Evolutionary conservation across 116 monocot genomes (phyloP).

Genomic region (Posidonia oceanica): DNA sequence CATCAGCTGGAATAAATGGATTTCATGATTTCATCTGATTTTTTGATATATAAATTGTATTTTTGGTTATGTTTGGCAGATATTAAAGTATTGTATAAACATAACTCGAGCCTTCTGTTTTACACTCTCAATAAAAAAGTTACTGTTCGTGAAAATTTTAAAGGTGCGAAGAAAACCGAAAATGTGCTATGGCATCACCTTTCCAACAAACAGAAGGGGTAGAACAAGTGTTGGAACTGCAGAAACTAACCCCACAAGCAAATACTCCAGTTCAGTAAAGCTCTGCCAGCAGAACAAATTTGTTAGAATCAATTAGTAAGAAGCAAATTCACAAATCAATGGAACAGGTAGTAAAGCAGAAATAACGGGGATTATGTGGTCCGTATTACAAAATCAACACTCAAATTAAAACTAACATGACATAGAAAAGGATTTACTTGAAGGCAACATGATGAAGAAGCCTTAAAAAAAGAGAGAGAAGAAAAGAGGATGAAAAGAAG

Average conservation of each 20-base stretch:
- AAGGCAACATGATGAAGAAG: too few relatives aligned
- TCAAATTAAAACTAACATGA: too few relatives aligned
- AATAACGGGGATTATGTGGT: not conserved
- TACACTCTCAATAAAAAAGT: too few relatives aligned
- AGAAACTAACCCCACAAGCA: constrained; percentile 77
- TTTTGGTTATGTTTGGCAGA: too few relatives aligned
- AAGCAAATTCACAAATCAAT: not conserved
- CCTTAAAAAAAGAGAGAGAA: too few relatives aligned
- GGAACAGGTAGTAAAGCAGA: not conserved
- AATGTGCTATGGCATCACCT: constrained; percentile 25
- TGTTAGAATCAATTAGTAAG: constrained; percentile 1
- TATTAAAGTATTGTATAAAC: too few relatives aligned
- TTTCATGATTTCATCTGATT: too few relatives aligned
- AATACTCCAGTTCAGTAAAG: constrained; percentile 84
- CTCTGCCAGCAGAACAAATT: constrained; percentile 38
- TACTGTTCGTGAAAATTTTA: not conserved
- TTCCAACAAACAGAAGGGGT: constrained; percentile 74
- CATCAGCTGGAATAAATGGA: too few relatives aligned
- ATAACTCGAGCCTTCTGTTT: too few relatives aligned
- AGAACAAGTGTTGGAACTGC: constrained; percentile 59
- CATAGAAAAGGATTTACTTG: too few relatives aligned
- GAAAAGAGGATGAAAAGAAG: too few relatives aligned
- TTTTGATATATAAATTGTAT: too few relatives aligned
- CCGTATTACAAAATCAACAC: not conserved
- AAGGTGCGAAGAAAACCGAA: not conserved